These are phyloP conservation scores for Aaosphaeria pasadenensis DNA, from an alignment of 2,329 filamentous ascomycete species.

Conservation along the genomic window DNA sequence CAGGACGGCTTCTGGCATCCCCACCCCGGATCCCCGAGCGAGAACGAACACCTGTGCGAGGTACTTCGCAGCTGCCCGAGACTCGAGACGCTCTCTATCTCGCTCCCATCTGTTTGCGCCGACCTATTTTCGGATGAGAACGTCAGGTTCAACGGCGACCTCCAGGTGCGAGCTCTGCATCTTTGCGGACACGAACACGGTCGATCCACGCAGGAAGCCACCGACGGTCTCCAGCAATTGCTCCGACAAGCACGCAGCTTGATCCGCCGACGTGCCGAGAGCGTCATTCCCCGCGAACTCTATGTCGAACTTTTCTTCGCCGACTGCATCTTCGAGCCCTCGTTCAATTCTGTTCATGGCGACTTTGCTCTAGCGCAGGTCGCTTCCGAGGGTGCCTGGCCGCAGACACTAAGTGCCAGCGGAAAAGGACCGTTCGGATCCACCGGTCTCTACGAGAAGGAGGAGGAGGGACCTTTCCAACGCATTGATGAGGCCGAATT, in stretches of 20 bases:
- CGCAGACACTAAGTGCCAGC: slow-evolving; percentile 31
- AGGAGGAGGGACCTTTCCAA: slow-evolving; percentile 42
- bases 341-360: slow-evolving; percentile 45
- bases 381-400: slow-evolving; percentile 41
- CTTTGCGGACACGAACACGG: slow-evolving; percentile 43
- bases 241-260: slow-evolving; percentile 43
- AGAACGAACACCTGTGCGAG: slow-evolving; percentile 48
- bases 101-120: slow-evolving; percentile 47
- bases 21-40: slow-evolving; percentile 43
- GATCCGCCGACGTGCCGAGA: slow-evolving; percentile 37
- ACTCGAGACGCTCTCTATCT: slow-evolving; percentile 48
- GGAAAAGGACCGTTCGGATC: slow-evolving; percentile 50
- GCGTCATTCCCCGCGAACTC: slow-evolving; percentile 37
- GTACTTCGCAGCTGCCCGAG: slow-evolving; percentile 46
- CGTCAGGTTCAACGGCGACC: slow-evolving; percentile 46
- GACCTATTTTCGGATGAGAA: slow-evolving; percentile 45
- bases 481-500: slow-evolving; percentile 39
- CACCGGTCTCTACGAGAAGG: slow-evolving; percentile 50
- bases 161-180: slow-evolving; percentile 49
- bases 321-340: slow-evolving; percentile 51
- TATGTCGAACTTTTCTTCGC: slow-evolving; percentile 51
- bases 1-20: slow-evolving; percentile 52
- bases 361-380: slow-evolving; percentile 47
- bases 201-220: slow-evolving; percentile 32
- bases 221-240: slow-evolving; percentile 37